Base-by-base conservation (phyloP, 202 grass and related monocot genomes). In the Digitaria exilis region DNA sequence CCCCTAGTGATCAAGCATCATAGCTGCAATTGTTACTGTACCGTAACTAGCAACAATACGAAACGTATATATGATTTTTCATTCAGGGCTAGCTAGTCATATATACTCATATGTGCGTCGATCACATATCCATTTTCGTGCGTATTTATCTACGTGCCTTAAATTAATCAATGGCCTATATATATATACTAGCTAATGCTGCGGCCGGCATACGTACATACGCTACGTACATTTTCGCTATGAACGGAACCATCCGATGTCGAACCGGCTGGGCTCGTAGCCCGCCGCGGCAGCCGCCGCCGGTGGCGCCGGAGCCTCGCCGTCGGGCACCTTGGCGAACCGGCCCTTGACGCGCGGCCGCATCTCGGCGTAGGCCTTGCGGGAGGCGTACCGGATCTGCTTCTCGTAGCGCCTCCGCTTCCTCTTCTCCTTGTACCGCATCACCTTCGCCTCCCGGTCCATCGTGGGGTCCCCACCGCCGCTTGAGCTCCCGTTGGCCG, bases 341-440 rank as follows among this genome's bases (percentile, higher is more conserved):
- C 93, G 93, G 44, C 96, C 96, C 70, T 94, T 98, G 56, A 98
- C 87, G 69, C 96, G 88, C 49, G 96, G 96, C 70, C 96, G 87
- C 96, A 94, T 90, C 84, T 98, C 96, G 19, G 96, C 93, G 49
- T 98, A 98, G 65, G 96, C 93, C 87, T 98, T 98, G 80, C 96
- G 85, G 2, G 93, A 95, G 9, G 96, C 96, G 26, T 98, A 98
- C 12, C 96, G 92, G 67, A 98, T 92, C 82, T 98, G 91, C 84
- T 98, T 98, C 91, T 96, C 93, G 59, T 96, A 96, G 13, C 89
- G 90, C 68, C 96, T 80, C 77, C 85, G 84, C 83, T 95, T 95
- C 66, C 92, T 83, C 80, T 98, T 98, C 80, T 98, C 96, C 78
- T 95, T 98, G 93, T 98, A 98, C 65, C 96, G 78, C 93, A 93